Percentiles rank a stretch among this genome's conserved stretches.
Conservation (phyloP, 2,329 filamentous ascomycete genomes). For the Aspergillus persii region DNA sequence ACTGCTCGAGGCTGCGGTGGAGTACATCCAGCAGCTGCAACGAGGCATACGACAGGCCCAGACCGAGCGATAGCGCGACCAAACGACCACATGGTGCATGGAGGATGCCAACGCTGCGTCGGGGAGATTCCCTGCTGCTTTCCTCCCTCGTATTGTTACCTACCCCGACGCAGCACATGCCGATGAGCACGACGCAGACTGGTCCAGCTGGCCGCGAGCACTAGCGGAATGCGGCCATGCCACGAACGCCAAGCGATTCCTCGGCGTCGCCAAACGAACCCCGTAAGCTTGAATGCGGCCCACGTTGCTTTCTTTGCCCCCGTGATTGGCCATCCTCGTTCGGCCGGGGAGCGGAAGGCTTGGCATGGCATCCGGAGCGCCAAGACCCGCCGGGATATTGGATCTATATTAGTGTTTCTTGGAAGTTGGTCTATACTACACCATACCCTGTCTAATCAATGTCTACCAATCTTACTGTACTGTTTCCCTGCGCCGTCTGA, state of each 20-base stretch:
- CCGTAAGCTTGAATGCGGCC: not conserved
- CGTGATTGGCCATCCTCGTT: not conserved
- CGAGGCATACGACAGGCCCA: not conserved
- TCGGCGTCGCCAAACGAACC: not conserved
- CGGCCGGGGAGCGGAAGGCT: not conserved
- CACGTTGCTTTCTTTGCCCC: not conserved
- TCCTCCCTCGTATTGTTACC: not conserved
- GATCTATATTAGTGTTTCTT: not conserved
- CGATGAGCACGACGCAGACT: not conserved
- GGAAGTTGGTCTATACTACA: not conserved
- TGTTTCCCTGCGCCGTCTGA: not conserved
- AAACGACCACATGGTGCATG: not conserved
- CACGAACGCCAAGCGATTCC: not conserved
- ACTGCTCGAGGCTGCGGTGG: slow-evolving; percentile 14
- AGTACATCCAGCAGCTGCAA: slow-evolving; percentile 13
- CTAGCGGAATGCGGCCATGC: not conserved
- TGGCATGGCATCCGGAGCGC: not conserved
- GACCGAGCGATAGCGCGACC: not conserved
- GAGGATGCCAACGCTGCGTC: not conserved
- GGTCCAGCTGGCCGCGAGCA: not conserved
- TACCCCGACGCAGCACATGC: not conserved
- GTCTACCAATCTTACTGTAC: not conserved
- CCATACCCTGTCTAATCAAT: not conserved
- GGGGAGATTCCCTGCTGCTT: not conserved
- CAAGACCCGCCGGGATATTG: not conserved